Conservation (phyloP, 2,329 filamentous ascomycete genomes). For the Penicillium griseofulvum region DNA sequence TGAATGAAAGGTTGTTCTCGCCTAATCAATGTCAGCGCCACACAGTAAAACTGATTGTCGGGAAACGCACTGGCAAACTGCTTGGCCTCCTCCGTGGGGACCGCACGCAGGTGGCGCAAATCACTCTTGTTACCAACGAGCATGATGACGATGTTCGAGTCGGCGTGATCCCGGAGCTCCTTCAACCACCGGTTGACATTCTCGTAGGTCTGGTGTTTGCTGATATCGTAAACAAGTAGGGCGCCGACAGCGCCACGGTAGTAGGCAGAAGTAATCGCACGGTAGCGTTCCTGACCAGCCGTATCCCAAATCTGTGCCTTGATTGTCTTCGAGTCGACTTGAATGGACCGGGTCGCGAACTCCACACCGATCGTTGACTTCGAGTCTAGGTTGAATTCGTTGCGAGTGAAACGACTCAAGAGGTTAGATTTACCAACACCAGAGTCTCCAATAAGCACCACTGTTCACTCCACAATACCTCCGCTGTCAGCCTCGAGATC, state of each 20-base stretch:
- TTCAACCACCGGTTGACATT: conserved; percentile 99
- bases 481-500: conserved; percentile 18
- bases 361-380: conserved; percentile 99
- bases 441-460: conserved; percentile 98
- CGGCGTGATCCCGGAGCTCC: conserved; percentile 94
- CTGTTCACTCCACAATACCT: conserved; percentile 48
- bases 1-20: conserved; percentile 98
- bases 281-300: conserved; percentile 96
- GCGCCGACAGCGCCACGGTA: conserved; percentile 97
- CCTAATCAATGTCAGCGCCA: conserved; percentile 53
- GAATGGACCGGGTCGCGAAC: conserved; percentile 96
- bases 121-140: conserved; percentile 99
- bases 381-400: conserved; percentile 99
- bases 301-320: conserved; percentile 99
- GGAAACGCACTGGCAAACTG: conserved; percentile 79
- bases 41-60: not conserved
- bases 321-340: conserved; percentile 99
- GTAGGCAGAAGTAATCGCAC: conserved; percentile 98
- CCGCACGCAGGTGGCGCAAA: conserved; percentile 95
- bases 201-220: conserved; percentile 99
- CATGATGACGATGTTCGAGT: conserved; percentile 99
- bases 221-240: conserved; percentile 98
- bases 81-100: conserved; percentile 97
- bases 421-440: conserved; percentile 99
- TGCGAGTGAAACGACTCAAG: conserved; percentile 97